Base-by-base conservation (phyloP, 768 basidiomycete species). In the Tephrocybe sp. region DNA sequence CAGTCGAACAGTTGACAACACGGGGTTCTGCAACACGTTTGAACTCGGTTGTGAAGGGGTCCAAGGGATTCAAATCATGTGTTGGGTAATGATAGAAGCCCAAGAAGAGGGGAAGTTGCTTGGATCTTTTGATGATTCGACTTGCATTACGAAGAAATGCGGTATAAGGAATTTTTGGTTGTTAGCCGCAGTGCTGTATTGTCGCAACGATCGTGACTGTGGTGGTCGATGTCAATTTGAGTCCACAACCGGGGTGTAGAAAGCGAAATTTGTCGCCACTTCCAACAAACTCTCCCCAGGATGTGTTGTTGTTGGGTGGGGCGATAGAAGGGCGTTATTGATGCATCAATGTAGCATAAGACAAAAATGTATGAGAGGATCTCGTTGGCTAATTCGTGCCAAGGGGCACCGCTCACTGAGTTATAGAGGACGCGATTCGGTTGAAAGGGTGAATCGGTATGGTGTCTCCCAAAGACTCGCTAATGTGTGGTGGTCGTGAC, bases 221-320 rank as follows among this genome's bases (percentile, higher is more conserved):
- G 36, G 15, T 36, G 26, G 27, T 41, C 19, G 22, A 48, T 21
- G 13, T 43, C 19, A 19, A 53, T 47, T 9, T 18, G 26, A 12
- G 18, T 53, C 52, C 52, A 53, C 11, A 53, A 22, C 24, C 44
- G 18, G n/a, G 45, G 47, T 6, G 46, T 47, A 16, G n/a, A 19
- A 13, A 47, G 40, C 21, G 46, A 47, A 8, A 53, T 32, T 5
- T 39, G 26, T 19, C 46, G 31, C 52, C 52, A 53, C 44, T 48
- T 53, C 5, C 32, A 34, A 18, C 46, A 53, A 8, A 53, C 47
- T 4, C 24, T 31, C 9, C 46, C 40, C 1, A 53, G 32, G 16
- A 31, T 31, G 34, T 40, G 44, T n/a, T 36, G 46, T 25, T 42
- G 46, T 25, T 44, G 22, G n/a, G 41, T 11, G 2, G 36, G 41